These are phyloP conservation scores for Lentinula lateritia DNA, from an alignment of 768 basidiomycete genomes.

Conservation along the genomic window DNA sequence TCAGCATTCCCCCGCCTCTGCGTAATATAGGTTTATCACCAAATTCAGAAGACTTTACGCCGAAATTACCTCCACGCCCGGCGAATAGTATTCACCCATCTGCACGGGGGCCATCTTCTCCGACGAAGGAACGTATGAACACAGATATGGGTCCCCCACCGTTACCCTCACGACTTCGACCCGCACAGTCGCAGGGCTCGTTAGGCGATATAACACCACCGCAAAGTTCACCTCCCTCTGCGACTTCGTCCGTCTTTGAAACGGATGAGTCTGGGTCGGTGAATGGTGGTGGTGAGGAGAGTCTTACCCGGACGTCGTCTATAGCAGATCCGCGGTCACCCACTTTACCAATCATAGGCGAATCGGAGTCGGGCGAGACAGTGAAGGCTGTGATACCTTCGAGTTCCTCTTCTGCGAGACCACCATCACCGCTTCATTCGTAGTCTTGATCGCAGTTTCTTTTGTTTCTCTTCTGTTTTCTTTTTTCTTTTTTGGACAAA, in stretches of 20 bases:
- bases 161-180: constrained; percentile 18
- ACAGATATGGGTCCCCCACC: constrained; percentile 16
- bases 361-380: background rate
- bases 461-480: background rate
- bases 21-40: constrained; percentile 19
- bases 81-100: constrained; percentile 77
- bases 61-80: constrained; percentile 63
- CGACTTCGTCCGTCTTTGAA: constrained; percentile 18
- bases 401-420: background rate
- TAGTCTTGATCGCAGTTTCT: background rate
- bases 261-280: constrained; percentile 14
- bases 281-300: constrained; percentile 7
- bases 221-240: constrained; percentile 21
- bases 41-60: constrained; percentile 64
- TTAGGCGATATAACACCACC: constrained; percentile 1
- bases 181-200: constrained; percentile 19
- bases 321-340: background rate
- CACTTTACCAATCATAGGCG: background rate
- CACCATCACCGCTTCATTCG: background rate
- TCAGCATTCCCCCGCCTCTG: constrained; percentile 38
- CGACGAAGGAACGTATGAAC: constrained; percentile 34
- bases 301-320: constrained; percentile 1
- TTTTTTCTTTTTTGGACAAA: background rate
- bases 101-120: constrained; percentile 47
- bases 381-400: background rate